Conservation (phyloP, 2,329 filamentous ascomycete genomes). For the Tolypocladium guangdongense region DNA sequence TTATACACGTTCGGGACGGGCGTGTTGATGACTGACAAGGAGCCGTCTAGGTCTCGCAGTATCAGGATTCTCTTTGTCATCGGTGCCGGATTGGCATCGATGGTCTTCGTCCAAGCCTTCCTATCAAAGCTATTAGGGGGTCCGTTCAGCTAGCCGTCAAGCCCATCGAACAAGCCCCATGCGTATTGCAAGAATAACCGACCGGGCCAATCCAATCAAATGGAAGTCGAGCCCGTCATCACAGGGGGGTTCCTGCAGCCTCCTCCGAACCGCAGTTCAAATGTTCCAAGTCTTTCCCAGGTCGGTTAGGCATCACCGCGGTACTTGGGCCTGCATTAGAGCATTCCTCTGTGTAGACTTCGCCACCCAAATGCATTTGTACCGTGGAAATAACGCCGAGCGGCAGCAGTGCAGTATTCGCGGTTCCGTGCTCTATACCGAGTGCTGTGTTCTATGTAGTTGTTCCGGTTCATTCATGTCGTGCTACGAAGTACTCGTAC, state of each 20-base stretch:
- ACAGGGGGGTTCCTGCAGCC: background rate
- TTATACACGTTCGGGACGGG: background rate
- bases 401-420: background rate
- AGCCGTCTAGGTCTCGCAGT: background rate
- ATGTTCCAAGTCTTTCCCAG: background rate
- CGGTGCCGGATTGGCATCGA: background rate
- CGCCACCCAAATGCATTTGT: background rate
- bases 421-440: background rate
- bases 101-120: background rate
- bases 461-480: background rate
- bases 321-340: background rate
- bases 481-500: background rate
- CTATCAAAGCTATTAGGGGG: background rate
- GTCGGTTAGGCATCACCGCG: background rate
- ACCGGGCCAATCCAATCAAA: background rate
- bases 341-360: background rate
- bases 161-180: background rate
- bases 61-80: background rate
- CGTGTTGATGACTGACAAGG: background rate
- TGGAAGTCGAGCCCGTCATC: background rate
- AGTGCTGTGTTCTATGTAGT: background rate
- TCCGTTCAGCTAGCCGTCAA: background rate
- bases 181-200: background rate
- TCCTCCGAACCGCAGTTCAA: background rate
- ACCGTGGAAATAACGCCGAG: background rate